Evolutionary conservation across 176 grass and related monocot species (phyloP).

Genomic region (Stipa capillata): DNA sequence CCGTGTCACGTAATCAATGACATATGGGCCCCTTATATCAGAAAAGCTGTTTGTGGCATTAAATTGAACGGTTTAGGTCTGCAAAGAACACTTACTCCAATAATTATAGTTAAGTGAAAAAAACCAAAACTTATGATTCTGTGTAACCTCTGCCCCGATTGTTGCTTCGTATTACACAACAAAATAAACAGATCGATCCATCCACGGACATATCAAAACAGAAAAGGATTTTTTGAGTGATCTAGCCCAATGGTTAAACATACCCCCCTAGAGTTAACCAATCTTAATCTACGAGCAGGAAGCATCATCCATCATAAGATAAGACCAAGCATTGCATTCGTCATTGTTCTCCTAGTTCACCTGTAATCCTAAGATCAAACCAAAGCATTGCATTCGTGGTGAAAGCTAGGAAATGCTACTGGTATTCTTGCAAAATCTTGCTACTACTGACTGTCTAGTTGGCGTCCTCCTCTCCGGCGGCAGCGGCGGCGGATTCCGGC

Average conservation of each 20-base stretch:
- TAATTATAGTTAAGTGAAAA: too few relatives aligned
- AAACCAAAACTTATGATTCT: too few relatives aligned
- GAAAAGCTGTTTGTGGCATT: too few relatives aligned
- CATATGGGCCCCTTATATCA: too few relatives aligned
- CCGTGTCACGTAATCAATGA: too few relatives aligned
- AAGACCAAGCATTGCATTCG: not conserved
- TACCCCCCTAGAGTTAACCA: not conserved
- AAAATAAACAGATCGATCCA: slow-evolving; percentile 10
- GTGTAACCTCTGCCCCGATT: too few relatives aligned
- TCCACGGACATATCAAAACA: not conserved
- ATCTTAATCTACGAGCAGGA: not conserved
- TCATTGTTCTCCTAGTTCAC: not conserved
- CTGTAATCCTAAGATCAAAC: not conserved
- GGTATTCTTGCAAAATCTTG: not conserved
- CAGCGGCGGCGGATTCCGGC: slow-evolving; percentile 6
- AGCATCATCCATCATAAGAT: not conserved
- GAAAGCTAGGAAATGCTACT: not conserved
- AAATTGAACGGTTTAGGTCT: too few relatives aligned
- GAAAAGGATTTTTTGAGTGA: not conserved
- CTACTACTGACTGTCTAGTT: not conserved
- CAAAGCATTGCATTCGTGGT: not conserved
- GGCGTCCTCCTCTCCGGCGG: not conserved
- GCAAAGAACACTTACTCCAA: too few relatives aligned
- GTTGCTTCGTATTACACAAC: not conserved
- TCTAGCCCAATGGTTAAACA: not conserved